Evolutionary conservation across 2,329 filamentous ascomycete species (phyloP).

Genomic region (Orbilia oligospora): DNA sequence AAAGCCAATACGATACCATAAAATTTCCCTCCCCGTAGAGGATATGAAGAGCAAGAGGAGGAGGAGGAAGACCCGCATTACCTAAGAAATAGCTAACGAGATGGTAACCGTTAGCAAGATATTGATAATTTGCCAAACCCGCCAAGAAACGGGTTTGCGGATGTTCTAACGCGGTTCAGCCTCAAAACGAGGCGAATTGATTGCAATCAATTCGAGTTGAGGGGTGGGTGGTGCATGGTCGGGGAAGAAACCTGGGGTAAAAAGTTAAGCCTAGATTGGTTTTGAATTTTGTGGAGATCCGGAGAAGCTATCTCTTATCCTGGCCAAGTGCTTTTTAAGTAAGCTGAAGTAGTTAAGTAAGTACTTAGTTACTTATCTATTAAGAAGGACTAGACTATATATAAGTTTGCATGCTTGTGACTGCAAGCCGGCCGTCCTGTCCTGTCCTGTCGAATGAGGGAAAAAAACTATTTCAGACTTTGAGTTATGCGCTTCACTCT

Average conservation of each 20-base stretch:
- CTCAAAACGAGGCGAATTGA: constrained; percentile 19
- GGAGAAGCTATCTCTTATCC: not conserved
- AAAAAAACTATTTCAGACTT: not conserved
- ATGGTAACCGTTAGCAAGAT: constrained; percentile 4
- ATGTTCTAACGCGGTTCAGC: constrained; percentile 6
- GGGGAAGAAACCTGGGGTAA: constrained; percentile 16
- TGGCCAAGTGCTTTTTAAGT: no score
- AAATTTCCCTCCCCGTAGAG: no score
- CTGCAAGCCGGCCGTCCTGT: constrained; percentile 4
- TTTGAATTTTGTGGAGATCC: constrained; percentile 15
- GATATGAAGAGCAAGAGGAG: no score
- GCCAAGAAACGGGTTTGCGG: constrained; percentile 27
- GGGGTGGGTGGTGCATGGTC: no score
- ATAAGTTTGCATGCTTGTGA: not conserved
- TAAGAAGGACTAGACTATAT: no score
- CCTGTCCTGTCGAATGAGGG: constrained; percentile 2
- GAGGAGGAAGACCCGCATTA: not conserved
- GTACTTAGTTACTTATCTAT: no score
- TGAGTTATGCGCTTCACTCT: not conserved
- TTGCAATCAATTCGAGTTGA: no score
- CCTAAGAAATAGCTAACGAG: constrained; percentile 9
- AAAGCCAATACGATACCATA: no score
- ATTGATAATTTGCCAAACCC: no score
- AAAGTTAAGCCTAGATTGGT: not conserved
- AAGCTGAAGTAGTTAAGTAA: no score